phyloP scores from a whole-genome alignment of 768 basidiomycete species.

The Kwoniella sp. region DNA sequence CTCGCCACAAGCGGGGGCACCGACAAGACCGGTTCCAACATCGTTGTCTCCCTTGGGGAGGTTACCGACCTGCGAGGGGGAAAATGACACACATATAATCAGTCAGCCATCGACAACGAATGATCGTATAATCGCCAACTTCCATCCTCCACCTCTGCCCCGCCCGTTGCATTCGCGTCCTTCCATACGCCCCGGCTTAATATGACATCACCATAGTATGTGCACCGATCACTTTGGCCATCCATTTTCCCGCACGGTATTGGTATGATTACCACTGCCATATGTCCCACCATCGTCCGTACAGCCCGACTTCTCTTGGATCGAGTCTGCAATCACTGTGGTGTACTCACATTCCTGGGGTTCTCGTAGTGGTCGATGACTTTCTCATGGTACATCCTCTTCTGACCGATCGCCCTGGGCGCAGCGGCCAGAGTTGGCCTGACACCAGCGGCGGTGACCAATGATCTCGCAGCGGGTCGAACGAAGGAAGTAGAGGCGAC shows the following conservation, averaged over 20 bases:
- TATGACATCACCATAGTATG: too few relatives aligned
- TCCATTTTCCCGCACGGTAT: too few relatives aligned
- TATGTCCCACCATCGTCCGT: too few relatives aligned
- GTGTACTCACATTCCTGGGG: conserved; percentile 82
- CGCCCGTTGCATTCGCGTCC: too few relatives aligned
- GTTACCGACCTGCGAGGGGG: conserved; percentile 76
- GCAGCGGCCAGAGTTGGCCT: background rate
- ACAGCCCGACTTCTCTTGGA: too few relatives aligned
- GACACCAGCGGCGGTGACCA: conserved; percentile 10
- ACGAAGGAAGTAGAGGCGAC: conserved; percentile 34
- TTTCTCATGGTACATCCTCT: conserved; percentile 88
- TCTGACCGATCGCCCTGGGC: conserved; percentile 13
- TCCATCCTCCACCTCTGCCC: background rate
- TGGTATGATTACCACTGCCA: too few relatives aligned
- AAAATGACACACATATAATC: conserved; percentile 22
- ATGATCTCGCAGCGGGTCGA: conserved; percentile 11
- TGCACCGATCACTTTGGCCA: too few relatives aligned
- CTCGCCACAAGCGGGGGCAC: conserved; percentile 95
- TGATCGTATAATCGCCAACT: too few relatives aligned
- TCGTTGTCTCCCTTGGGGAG: conserved; percentile 86
- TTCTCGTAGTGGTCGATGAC: conserved; percentile 87
- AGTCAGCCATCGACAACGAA: conserved; percentile 8
- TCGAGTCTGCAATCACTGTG: too few relatives aligned
- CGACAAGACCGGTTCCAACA: conserved; percentile 97
- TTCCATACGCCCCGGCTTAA: too few relatives aligned